Evolutionary conservation across 2,329 filamentous ascomycete species (phyloP).

Genomic region (Arthrobotrys sphaeroides): DNA sequence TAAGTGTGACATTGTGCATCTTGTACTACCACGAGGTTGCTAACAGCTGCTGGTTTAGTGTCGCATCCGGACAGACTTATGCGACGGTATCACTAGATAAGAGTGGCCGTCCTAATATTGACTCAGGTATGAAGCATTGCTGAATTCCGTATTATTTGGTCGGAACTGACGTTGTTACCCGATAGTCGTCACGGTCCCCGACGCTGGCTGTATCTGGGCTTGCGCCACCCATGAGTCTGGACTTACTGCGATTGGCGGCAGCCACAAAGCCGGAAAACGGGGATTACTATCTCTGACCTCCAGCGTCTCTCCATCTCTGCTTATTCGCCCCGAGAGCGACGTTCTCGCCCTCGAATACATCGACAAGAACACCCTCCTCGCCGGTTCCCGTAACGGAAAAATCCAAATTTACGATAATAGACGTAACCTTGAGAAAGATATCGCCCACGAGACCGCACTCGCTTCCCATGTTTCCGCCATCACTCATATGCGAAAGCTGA

Average conservation of each 20-base stretch:
- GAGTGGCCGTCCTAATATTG: constrained; percentile 20
- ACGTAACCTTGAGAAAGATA: constrained; percentile 49
- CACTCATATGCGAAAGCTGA: constrained; percentile 44
- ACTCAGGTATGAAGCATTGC: constrained; percentile 21
- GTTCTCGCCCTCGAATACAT: constrained; percentile 41
- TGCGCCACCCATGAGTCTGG: constrained; percentile 33
- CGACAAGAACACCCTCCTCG: constrained; percentile 38
- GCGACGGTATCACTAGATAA: constrained; percentile 42
- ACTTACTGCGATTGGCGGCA: constrained; percentile 37
- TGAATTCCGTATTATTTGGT: not conserved
- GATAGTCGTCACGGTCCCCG: constrained; percentile 31
- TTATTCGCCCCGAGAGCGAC: constrained; percentile 44
- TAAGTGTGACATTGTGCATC: not conserved
- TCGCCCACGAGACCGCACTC: constrained; percentile 40
- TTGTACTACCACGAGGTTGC: not conserved
- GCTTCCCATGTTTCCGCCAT: constrained; percentile 42
- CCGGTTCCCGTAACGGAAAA: constrained; percentile 49
- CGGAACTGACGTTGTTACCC: not conserved
- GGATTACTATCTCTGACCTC: constrained; percentile 42
- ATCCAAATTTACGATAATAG: constrained; percentile 49
- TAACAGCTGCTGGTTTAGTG: not conserved
- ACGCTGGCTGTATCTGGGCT: constrained; percentile 42
- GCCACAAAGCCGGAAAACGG: constrained; percentile 35
- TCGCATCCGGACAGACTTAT: constrained; percentile 41
- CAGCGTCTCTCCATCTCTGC: constrained; percentile 2